Evolutionary conservation across 208 protist genomes (phyloP).

Genomic region (Wallacemonas sp.): DNA sequence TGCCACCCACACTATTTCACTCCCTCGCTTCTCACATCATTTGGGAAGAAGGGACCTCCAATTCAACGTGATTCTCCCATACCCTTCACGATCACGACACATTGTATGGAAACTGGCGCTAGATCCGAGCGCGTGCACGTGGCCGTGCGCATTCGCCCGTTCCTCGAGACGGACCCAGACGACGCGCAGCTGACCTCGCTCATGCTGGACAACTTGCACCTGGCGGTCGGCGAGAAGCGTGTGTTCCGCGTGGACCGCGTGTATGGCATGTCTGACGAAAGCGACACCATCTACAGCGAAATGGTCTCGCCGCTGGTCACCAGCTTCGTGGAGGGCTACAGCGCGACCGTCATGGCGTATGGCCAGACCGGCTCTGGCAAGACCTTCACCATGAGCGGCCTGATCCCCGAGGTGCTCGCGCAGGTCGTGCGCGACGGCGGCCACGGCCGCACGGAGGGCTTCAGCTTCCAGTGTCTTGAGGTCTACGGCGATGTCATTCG

Average conservation of each 20-base stretch:
- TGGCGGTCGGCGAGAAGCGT: conserved; percentile 72
- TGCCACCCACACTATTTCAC: too few relatives aligned
- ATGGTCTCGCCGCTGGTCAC: conserved; percentile 72
- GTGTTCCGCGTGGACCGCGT: conserved; percentile 92
- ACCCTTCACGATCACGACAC: too few relatives aligned
- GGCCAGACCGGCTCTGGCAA: conserved; percentile 96
- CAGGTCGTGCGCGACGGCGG: conserved; percentile 72
- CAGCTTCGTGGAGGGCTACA: conserved; percentile 87
- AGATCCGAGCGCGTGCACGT: conserved; percentile 87
- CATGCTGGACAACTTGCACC: conserved; percentile 54
- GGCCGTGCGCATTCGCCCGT: conserved; percentile 84
- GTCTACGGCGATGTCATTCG: conserved; percentile 94
- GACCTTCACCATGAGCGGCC: conserved; percentile 91
- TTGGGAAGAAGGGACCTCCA: too few relatives aligned
- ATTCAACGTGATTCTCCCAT: too few relatives aligned
- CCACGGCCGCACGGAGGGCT: conserved; percentile 31
- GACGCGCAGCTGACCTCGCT: conserved; percentile 45
- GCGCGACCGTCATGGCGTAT: conserved; percentile 93
- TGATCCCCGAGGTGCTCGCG: conserved; percentile 72
- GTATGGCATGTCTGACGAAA: conserved; percentile 64
- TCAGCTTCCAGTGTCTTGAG: conserved; percentile 91
- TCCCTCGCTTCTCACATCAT: too few relatives aligned
- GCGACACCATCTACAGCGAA: conserved; percentile 72
- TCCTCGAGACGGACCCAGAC: conserved; percentile 43
- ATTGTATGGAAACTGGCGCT: too few relatives aligned